Evolutionary conservation across 2,329 filamentous ascomycete genomes (phyloP).

Genomic region (Fusarium papillatum): DNA sequence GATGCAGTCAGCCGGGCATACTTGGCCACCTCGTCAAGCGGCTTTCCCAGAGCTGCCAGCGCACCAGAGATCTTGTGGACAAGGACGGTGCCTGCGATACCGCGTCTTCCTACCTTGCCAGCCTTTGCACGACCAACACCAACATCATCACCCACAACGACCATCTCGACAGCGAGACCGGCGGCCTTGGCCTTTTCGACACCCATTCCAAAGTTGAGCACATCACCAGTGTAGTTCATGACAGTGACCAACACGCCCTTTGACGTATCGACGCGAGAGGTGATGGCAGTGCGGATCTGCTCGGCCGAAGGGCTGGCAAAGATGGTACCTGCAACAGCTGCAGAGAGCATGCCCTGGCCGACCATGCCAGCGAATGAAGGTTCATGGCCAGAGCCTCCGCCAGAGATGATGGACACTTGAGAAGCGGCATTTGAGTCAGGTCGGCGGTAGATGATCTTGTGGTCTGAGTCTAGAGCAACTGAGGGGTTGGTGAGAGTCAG

Average conservation of each 20-base stretch:
- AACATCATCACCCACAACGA: slow-evolving; percentile 92
- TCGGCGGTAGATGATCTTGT: slow-evolving; percentile 88
- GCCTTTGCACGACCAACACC: slow-evolving; percentile 85
- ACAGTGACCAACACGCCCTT: slow-evolving; percentile 89
- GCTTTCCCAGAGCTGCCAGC: slow-evolving; percentile 78
- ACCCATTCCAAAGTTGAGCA: slow-evolving; percentile 94
- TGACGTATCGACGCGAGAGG: slow-evolving; percentile 77
- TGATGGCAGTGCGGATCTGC: slow-evolving; percentile 84
- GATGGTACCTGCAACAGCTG: slow-evolving; percentile 88
- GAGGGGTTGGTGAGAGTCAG: slow-evolving; percentile 89
- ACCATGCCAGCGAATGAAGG: slow-evolving; percentile 91
- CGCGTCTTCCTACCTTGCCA: slow-evolving; percentile 92
- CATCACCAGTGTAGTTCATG: slow-evolving; percentile 94
- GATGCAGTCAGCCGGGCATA: slow-evolving; percentile 79
- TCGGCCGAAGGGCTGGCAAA: slow-evolving; percentile 87
- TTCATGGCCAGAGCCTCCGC: slow-evolving; percentile 92
- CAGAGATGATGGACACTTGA: slow-evolving; percentile 87
- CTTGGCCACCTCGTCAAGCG: slow-evolving; percentile 78
- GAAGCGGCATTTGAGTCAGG: slow-evolving; percentile 60
- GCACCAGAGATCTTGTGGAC: slow-evolving; percentile 94
- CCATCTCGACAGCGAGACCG: slow-evolving; percentile 86
- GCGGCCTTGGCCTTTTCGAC: slow-evolving; percentile 91
- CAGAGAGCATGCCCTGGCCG: slow-evolving; percentile 83
- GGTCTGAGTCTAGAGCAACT: slow-evolving; percentile 80
- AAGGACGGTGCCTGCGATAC: slow-evolving; percentile 91